Base-by-base conservation (phyloP, 192 early-diverging fungal genomes). In the Backusella tuberculispora region DNA sequence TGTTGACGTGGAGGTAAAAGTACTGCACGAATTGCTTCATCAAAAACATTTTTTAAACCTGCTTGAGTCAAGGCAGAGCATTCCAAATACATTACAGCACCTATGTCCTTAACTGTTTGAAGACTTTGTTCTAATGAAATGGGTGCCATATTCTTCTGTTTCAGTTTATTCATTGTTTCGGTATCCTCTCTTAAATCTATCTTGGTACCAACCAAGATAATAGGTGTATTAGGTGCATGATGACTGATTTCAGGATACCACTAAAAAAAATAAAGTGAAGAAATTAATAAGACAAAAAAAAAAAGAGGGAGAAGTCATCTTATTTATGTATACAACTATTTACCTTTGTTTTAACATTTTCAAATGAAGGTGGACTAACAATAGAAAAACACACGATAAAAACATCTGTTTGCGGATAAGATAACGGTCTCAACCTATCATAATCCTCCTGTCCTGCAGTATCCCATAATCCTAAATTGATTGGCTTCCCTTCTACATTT, bases 401-500 rank as follows among this genome's bases (percentile, higher is more conserved):
- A 0, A 77, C 76, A 77, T 77, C 71, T 1, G 94, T 96, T 76
- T 96, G 95, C 47, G 95, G 95, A 83, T 96, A 96, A 63, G 94
- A 95, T 42, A 96, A 86, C 15, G 95, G 95, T 68, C 95, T 90
- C 73, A 96, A 84, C 41, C 95, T 92, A 80, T 95, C 95, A 82
- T 96, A 95, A 46, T 96, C 95, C 83, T 96, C 95, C 84, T 96
- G 94, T 38, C 95, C 95, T 65, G 95, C 95, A 21, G 95, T 96
- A 86, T 96, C 95, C 94, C 94, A 96, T 71, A 96, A 85, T 12
- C 95, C 95, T 66, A 96, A 82, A 80, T 93, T 95, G 82, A 96
- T 95, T 64, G 94, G 95, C 80, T 94, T 95, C 74, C 93, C 93
- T 82, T 95, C 95, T 7, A 96, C 93, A 93, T 95, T 96, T 46